Percentiles rank a stretch among this genome's conserved stretches.
Conservation (phyloP, 2,329 filamentous ascomycete genomes). For the Xylariaceae sp. region DNA sequence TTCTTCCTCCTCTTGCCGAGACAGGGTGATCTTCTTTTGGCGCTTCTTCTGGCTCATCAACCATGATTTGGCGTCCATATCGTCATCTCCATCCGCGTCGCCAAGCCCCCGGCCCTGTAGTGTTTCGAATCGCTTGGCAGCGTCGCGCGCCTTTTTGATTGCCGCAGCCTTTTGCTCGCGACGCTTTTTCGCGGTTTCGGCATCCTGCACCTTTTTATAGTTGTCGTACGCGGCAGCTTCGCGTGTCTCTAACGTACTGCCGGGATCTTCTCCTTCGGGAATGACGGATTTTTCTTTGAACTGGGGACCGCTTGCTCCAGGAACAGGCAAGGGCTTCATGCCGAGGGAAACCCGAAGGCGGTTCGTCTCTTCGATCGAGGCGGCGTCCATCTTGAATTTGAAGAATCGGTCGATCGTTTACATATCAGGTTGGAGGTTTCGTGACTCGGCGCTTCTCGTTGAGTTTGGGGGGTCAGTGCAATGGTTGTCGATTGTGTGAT, state of each 20-base stretch:
- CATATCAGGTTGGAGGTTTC: neutral
- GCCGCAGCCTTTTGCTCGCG: conserved; percentile 76
- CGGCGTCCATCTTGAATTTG: conserved; percentile 49
- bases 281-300: conserved; percentile 36
- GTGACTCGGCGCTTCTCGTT: neutral
- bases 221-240: conserved; percentile 70
- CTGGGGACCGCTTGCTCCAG: conserved; percentile 49
- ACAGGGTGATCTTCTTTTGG: conserved; percentile 82
- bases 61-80: conserved; percentile 79
- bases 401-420: neutral
- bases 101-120: conserved; percentile 81
- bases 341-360: conserved; percentile 84
- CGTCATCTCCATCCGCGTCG: conserved; percentile 61
- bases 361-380: conserved; percentile 89
- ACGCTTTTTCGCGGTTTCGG: conserved; percentile 69
- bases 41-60: conserved; percentile 85
- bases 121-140: conserved; percentile 67
- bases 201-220: conserved; percentile 59
- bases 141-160: conserved; percentile 81
- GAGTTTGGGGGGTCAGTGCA: neutral
- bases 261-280: conserved; percentile 51
- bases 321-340: conserved; percentile 81
- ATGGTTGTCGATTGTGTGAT: neutral
- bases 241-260: conserved; percentile 78
- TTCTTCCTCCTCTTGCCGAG: conserved; percentile 67